phyloP scores from a whole-genome alignment of 495 filamentous ascomycete genomes.

The Aspergillus asperescens region DNA sequence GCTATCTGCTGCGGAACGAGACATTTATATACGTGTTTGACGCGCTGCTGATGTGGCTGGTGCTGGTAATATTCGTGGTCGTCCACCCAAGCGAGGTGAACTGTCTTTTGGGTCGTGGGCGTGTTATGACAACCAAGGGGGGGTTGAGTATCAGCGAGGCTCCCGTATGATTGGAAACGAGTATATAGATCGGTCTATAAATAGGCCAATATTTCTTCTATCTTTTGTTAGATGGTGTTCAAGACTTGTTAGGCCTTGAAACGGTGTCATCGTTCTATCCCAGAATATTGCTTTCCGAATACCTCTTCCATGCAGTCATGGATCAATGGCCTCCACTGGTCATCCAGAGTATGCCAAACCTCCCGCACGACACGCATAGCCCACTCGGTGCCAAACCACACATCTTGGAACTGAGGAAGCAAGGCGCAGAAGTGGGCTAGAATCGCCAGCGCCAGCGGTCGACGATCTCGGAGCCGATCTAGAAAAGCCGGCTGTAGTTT shows the following conservation, averaged over 20 bases:
- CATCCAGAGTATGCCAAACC: slow-evolving; percentile 36
- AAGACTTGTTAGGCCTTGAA: not conserved
- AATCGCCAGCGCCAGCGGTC: slow-evolving; percentile 51
- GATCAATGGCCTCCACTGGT: slow-evolving; percentile 34
- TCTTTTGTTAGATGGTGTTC: not conserved
- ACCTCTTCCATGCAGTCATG: slow-evolving; percentile 33
- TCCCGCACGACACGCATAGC: slow-evolving; percentile 30
- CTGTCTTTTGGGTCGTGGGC: slow-evolving; percentile 19
- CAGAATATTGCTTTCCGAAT: slow-evolving; percentile 26
- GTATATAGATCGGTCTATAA: not conserved
- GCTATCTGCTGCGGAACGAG: slow-evolving; percentile 51
- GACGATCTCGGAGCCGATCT: slow-evolving; percentile 43
- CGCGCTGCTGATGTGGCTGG: slow-evolving; percentile 47
- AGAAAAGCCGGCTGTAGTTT: slow-evolving; percentile 47
- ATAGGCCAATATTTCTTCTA: not conserved
- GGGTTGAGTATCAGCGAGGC: slow-evolving; percentile 17
- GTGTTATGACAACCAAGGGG: slow-evolving; percentile 18
- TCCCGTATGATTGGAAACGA: slow-evolving; percentile 3
- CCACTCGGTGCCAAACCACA: slow-evolving; percentile 49
- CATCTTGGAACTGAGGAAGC: slow-evolving; percentile 35
- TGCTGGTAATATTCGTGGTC: slow-evolving; percentile 47
- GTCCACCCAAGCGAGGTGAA: slow-evolving; percentile 29
- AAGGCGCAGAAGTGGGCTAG: slow-evolving; percentile 45
- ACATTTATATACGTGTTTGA: slow-evolving; percentile 61
- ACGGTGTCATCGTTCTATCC: not conserved